A percentile compares a stretch with the other conserved stretches of the same genome.
Conservation (phyloP, 2,329 filamentous ascomycete genomes). For the Ophiostoma novo-ulmi region DNA sequence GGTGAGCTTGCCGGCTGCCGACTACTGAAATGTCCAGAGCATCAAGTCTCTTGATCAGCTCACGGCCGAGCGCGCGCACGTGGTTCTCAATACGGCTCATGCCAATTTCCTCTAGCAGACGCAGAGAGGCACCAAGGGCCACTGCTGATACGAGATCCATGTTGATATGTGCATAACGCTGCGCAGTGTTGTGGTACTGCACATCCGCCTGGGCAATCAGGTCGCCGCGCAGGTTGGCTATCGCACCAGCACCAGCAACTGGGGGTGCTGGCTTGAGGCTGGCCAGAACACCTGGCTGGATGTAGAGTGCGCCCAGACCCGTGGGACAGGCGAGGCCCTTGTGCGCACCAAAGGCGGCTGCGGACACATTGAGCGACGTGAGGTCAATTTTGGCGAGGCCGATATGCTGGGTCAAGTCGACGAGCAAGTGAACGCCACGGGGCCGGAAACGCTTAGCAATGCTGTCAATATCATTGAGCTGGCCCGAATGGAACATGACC, state of each 20-base stretch:
- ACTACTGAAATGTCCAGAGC: not conserved
- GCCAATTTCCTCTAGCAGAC: not conserved
- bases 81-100: slow-evolving; percentile 4
- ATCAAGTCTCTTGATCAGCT: slow-evolving; percentile 6
- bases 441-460: not conserved
- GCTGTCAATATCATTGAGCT: not conserved
- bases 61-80: not conserved
- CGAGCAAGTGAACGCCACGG: not conserved
- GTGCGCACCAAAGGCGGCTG: not conserved
- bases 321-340: slow-evolving; percentile 6
- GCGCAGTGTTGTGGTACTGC: not conserved
- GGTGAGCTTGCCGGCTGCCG: not conserved
- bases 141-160: not conserved
- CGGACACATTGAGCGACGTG: not conserved
- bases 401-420: slow-evolving; percentile 4
- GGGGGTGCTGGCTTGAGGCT: not conserved
- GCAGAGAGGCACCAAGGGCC: not conserved
- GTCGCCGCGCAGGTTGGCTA: slow-evolving; percentile 3
- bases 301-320: not conserved
- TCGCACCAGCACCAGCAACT: not conserved
- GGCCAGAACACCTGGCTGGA: not conserved
- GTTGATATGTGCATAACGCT: not conserved
- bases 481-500: slow-evolving; percentile 1
- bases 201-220: not conserved
- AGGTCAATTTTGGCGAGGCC: not conserved